Evolutionary conservation across 768 basidiomycete genomes (phyloP).

Genomic region (Podaxis pistillaris): DNA sequence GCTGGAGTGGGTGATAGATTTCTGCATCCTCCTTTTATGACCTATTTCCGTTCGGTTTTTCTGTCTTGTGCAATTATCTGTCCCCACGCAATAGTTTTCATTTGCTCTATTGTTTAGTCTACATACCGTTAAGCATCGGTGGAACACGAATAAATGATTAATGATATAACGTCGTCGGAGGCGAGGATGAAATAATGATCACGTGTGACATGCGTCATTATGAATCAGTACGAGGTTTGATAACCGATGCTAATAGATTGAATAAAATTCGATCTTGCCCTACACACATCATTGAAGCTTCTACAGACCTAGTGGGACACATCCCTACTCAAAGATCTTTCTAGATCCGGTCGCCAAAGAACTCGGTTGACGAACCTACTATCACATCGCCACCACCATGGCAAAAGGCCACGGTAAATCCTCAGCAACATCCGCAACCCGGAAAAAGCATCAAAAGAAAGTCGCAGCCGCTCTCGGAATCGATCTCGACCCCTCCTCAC

Average conservation of each 20-base stretch:
- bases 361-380: background rate
- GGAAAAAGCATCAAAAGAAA: conserved; percentile 92
- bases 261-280: background rate
- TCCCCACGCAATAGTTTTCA: conserved; percentile 4
- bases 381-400: too few relatives aligned
- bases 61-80: conserved; percentile 6
- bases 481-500: conserved; percentile 27
- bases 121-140: background rate
- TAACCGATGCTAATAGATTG: conserved; percentile 2
- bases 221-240: conserved; percentile 2
- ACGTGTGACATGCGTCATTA: conserved; percentile 1
- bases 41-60: background rate
- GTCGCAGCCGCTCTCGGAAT: conserved; percentile 52
- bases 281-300: background rate
- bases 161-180: background rate
- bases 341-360: background rate
- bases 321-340: background rate
- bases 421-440: conserved; percentile 80
- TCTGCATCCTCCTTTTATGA: background rate
- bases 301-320: background rate
- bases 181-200: background rate
- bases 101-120: conserved; percentile 1
- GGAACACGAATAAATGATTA: conserved; percentile 5
- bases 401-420: conserved; percentile 46
- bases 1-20: background rate